These are phyloP conservation scores for Hyaloscypha hepaticicola DNA, from an alignment of 495 filamentous ascomycete species.

Conservation along the genomic window DNA sequence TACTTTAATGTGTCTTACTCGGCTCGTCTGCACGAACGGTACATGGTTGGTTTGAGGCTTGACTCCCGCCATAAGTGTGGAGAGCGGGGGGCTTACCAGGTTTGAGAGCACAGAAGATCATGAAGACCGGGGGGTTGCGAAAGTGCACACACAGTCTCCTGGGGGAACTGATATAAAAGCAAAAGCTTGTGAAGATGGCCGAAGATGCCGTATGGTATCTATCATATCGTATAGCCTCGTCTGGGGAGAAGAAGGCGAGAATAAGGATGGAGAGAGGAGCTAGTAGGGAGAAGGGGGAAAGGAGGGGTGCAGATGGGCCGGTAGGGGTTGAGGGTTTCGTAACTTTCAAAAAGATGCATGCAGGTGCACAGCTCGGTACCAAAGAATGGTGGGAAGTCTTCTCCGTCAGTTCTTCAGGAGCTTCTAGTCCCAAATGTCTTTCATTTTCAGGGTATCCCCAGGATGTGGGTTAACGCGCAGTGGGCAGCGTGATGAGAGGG, in stretches of 20 bases:
- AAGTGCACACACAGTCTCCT: neutral
- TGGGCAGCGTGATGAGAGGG: too few relatives aligned
- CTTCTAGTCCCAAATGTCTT: slow-evolving; percentile 13
- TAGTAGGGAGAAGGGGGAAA: neutral
- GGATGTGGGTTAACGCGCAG: neutral
- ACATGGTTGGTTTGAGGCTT: slow-evolving; percentile 19
- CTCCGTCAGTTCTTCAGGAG: slow-evolving; percentile 10
- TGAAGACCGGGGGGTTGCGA: neutral
- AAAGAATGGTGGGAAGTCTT: slow-evolving; percentile 6
- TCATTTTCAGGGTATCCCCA: neutral
- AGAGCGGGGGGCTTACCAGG: slow-evolving; percentile 5
- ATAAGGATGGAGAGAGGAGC: neutral
- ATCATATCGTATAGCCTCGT: neutral
- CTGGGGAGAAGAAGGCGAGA: neutral
- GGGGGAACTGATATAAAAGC: neutral
- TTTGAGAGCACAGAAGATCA: neutral
- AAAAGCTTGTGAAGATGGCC: neutral
- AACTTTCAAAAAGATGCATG: slow-evolving; percentile 17
- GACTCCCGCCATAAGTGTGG: slow-evolving; percentile 18
- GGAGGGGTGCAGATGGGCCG: neutral
- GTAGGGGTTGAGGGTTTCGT: slow-evolving; percentile 16
- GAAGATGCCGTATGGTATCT: neutral
- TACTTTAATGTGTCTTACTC: slow-evolving; percentile 21
- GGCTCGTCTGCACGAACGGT: slow-evolving; percentile 1
- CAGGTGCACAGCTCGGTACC: slow-evolving; percentile 15